These are phyloP conservation scores for Oldenlandia corymbosa DNA, from an alignment of 257 asterid genomes.

Conservation along the genomic window DNA sequence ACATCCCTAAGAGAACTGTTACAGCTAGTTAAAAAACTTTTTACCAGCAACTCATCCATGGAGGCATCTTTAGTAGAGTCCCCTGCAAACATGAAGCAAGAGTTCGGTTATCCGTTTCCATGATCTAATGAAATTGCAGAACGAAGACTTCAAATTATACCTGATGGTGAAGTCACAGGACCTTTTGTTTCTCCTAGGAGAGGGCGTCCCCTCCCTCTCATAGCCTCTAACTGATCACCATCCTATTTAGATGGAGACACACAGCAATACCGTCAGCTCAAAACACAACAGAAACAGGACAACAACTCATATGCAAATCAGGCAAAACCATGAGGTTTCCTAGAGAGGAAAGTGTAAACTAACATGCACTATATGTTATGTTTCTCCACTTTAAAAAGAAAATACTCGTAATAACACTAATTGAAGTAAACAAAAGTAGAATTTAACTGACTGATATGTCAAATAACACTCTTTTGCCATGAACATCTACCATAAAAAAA, in stretches of 20 bases:
- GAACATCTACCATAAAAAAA: no score
- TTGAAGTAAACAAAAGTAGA: no score
- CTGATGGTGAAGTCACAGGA: constrained; percentile 24
- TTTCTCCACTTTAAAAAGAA: no score
- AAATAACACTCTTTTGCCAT: no score
- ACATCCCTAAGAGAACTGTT: constrained; percentile 22
- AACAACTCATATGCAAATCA: no score
- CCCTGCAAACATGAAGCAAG: constrained; percentile 13
- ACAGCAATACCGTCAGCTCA: no score
- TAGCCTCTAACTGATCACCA: constrained; percentile 21
- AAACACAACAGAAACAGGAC: no score
- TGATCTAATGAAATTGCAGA: neutral
- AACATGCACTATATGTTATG: no score
- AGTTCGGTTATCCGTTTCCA: neutral
- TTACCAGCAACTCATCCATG: constrained; percentile 19
- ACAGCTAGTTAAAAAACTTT: constrained; percentile 17
- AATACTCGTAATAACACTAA: no score
- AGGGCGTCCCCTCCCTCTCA: constrained; percentile 57
- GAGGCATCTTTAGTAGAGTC: constrained; percentile 17
- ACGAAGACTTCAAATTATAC: constrained; percentile 19
- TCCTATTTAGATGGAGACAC: constrained; percentile 32
- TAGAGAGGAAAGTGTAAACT: neutral
- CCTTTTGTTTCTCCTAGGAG: constrained; percentile 16
- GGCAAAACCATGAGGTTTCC: no score
- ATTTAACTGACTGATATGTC: no score